Base-by-base conservation (phyloP, 345 rosid genomes). In the Sonneratia caseolaris region DNA sequence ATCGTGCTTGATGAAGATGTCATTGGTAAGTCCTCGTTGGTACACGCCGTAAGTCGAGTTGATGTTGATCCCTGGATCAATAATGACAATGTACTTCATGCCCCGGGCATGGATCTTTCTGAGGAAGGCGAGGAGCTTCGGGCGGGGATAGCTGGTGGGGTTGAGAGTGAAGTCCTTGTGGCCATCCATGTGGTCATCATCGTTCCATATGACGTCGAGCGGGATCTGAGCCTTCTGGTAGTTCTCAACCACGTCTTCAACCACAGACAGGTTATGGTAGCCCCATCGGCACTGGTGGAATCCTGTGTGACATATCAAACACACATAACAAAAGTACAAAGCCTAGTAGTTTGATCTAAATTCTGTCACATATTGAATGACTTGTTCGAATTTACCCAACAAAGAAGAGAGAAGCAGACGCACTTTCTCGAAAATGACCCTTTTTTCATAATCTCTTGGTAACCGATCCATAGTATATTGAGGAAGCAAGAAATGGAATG, bases 211-310 rank as follows among this genome's bases (percentile, higher is more conserved):
- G 64, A 95, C 98, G 64, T 95, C 98, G 7, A 90, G 96, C 1
- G 98, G 99, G 75, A 95, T 95, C 75, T 86, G 76, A 4, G 97
- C 94, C 79, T 86, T 88, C 62, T 86, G 72, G 85, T 95, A 95
- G 81, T 79, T 92, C 22, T 82, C 94, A 1, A 95, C 99, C 14
- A 95, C 99, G 32, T 95, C 98, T 82, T 95, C 99, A 2, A 92
- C 86, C 4, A 92, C 98, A 24, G 99, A 92, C 48, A 95, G 77
- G 80, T 95, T 95, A 75, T 78, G 97, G 82, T 95, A 95, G 66
- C 98, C 99, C 99, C 99, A 95, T 77, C 98, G 82, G 68, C 99
- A 95, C 75, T 92, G 98, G 76, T 95, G 98, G 83, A 95, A 95
- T 24, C 99, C 97, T 92, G 86, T 92, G 86, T 51, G 74, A 45